Conservation (phyloP, 768 basidiomycete species). For the Termitomyces titanicus region DNA sequence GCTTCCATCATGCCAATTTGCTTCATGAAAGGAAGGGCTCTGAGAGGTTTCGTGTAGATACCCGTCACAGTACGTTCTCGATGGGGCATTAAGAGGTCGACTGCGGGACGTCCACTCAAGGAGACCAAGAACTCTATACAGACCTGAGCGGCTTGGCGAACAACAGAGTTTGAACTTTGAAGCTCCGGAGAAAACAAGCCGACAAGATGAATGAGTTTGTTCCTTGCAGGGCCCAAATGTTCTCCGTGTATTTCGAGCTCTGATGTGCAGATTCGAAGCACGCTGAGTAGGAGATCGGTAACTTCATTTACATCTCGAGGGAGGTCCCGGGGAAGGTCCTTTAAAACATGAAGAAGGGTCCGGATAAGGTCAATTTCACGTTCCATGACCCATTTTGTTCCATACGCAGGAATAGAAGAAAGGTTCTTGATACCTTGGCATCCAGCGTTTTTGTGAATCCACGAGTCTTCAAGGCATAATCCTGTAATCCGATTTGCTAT, state of each 20-base stretch:
- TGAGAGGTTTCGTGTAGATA: constrained; percentile 94
- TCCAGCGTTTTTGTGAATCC: constrained; percentile 88
- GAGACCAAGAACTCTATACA: constrained; percentile 78
- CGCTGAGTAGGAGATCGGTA: constrained; percentile 65
- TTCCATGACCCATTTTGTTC: constrained; percentile 76
- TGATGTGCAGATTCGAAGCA: constrained; percentile 59
- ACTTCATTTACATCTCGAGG: constrained; percentile 80
- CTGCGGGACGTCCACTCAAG: constrained; percentile 63
- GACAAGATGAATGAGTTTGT: constrained; percentile 63
- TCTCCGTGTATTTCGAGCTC: constrained; percentile 45
- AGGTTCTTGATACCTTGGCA: constrained; percentile 83
- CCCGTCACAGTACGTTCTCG: constrained; percentile 84
- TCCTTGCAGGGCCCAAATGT: constrained; percentile 37
- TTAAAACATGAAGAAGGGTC: constrained; percentile 85
- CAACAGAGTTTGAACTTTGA: constrained; percentile 79
- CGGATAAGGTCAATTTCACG: constrained; percentile 89
- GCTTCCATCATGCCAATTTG: constrained; percentile 99
- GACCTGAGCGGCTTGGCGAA: constrained; percentile 79
- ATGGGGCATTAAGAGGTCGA: constrained; percentile 79
- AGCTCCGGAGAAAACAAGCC: constrained; percentile 88
- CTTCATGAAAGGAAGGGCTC: constrained; percentile 90
- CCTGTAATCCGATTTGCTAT: constrained; percentile 80
- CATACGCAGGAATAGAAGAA: constrained; percentile 65
- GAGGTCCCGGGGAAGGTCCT: constrained; percentile 90
- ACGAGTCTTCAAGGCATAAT: constrained; percentile 87